Percentiles rank a stretch among this genome's conserved stretches.
phyloP scores from a whole-genome alignment of 2,329 filamentous ascomycete species.

The Ophiostoma populinum region DNA sequence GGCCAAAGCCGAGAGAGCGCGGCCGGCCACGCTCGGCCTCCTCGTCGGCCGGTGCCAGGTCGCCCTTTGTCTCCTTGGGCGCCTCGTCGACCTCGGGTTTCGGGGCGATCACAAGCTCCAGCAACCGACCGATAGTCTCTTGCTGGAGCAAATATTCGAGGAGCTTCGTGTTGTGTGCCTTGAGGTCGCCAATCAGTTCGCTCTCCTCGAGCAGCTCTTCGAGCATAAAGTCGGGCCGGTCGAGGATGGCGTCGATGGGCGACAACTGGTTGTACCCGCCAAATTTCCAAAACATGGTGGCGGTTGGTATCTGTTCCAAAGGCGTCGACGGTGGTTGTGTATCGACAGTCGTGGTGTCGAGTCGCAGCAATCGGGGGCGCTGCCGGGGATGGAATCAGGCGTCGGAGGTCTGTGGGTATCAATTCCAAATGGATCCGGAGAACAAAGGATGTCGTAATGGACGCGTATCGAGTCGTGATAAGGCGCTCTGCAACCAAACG shows the following conservation, averaged over 20 bases:
- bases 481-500: too few species aligned
- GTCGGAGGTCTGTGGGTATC: too few species aligned
- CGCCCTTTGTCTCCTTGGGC: constrained; percentile 15
- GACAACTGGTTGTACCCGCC: constrained; percentile 97
- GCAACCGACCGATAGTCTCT: constrained; percentile 62
- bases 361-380: too few species aligned
- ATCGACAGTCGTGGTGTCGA: too few species aligned
- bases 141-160: constrained; percentile 91
- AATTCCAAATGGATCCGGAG: too few species aligned
- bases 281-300: constrained; percentile 99
- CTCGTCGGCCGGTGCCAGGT: constrained; percentile 10
- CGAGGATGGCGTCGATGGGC: constrained; percentile 88
- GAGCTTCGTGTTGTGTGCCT: constrained; percentile 94
- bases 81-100: constrained; percentile 30
- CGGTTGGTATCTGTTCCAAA: too few species aligned
- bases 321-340: not conserved
- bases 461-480: too few species aligned
- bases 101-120: constrained; percentile 82
- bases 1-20: constrained; percentile 28
- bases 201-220: constrained; percentile 93
- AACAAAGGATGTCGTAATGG: too few species aligned
- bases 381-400: too few species aligned
- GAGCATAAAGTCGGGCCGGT: constrained; percentile 87
- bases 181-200: constrained; percentile 92
- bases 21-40: constrained; percentile 24